These are phyloP conservation scores for Thielaviopsis musarum DNA, from an alignment of 2,329 filamentous ascomycete species.

Conservation along the genomic window DNA sequence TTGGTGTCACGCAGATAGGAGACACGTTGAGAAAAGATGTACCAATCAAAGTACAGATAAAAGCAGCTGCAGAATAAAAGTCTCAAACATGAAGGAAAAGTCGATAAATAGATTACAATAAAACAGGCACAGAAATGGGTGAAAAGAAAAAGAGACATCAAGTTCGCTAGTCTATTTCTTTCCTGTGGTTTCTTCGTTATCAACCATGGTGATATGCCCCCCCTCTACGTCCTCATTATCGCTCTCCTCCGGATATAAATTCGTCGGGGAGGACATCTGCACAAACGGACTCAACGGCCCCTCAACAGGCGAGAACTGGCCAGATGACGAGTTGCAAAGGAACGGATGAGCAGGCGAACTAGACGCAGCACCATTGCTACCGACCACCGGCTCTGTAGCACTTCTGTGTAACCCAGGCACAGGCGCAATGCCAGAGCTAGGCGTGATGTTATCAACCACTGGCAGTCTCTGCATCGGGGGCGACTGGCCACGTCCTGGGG, in stretches of 20 bases:
- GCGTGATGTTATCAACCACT: neutral
- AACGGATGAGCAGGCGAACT: constrained; percentile 7
- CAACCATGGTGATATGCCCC: constrained; percentile 5
- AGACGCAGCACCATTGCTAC: neutral
- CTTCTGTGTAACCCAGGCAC: constrained; percentile 7
- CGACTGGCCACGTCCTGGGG: too few relatives aligned
- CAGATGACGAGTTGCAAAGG: neutral
- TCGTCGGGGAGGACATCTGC: neutral
- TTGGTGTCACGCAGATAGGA: too few relatives aligned
- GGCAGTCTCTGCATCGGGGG: constrained; percentile 6
- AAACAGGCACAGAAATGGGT: too few relatives aligned
- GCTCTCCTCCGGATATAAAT: constrained; percentile 2
- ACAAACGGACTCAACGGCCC: constrained; percentile 3
- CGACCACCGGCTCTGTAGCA: constrained; percentile 5
- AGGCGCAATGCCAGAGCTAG: neutral
- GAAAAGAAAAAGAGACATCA: neutral
- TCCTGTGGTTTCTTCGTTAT: constrained; percentile 5
- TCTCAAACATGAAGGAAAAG: too few relatives aligned
- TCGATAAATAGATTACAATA: too few relatives aligned
- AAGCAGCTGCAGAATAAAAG: too few relatives aligned
- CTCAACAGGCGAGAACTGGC: neutral
- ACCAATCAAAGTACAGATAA: too few relatives aligned
- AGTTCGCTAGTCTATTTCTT: neutral
- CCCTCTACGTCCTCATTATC: constrained; percentile 7
- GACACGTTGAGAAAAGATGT: too few relatives aligned